Conservation (phyloP, 2,329 filamentous ascomycete genomes). For the Stagonosporopsis rhizophila region DNA sequence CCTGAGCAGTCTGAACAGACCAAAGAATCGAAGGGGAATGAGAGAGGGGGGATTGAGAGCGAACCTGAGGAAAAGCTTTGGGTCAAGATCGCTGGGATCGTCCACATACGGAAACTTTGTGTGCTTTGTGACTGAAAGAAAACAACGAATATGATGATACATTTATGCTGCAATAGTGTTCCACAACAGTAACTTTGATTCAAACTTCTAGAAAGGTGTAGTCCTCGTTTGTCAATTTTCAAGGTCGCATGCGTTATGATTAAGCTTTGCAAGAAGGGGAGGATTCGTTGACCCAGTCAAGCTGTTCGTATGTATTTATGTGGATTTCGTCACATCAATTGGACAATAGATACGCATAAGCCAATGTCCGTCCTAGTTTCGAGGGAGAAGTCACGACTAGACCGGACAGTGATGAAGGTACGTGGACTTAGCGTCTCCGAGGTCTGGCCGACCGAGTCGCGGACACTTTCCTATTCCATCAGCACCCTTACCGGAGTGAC, state of each 20-base stretch:
- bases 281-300: too few relatives aligned
- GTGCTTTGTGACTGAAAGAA: not conserved
- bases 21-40: not conserved
- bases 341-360: too few relatives aligned
- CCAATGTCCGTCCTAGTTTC: too few relatives aligned
- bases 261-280: too few relatives aligned
- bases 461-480: constrained; percentile 1
- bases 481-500: not conserved
- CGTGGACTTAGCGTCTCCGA: not conserved
- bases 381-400: too few relatives aligned
- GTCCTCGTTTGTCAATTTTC: not conserved
- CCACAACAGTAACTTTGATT: too few relatives aligned
- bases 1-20: too few relatives aligned
- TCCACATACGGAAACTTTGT: not conserved
- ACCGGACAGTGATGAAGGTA: not conserved
- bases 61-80: not conserved
- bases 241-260: too few relatives aligned
- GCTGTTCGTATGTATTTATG: too few relatives aligned
- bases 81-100: not conserved
- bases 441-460: not conserved
- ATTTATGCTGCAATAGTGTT: too few relatives aligned
- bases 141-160: not conserved
- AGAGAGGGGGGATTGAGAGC: not conserved
- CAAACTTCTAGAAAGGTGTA: not conserved
- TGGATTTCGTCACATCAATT: too few relatives aligned